Percentiles rank a stretch among this genome's conserved stretches.
Evolutionary conservation across 1,139 yeast genomes (phyloP).

Genomic region (Pichia sp.): DNA sequence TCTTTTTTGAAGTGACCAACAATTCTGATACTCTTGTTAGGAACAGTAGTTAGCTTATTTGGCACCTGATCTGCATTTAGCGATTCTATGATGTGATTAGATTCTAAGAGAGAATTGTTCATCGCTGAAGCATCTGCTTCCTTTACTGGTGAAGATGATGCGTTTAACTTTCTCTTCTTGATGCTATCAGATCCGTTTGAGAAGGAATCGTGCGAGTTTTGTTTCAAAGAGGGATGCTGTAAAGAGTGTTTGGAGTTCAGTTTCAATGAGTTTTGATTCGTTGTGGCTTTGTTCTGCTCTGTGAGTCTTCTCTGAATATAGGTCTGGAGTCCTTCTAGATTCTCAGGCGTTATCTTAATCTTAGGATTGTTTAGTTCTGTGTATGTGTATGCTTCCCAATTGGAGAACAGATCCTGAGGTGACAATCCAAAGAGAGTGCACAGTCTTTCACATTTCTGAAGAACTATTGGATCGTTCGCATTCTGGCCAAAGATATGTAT

Average conservation of each 20-base stretch:
- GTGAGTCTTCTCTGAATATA: constrained; percentile 55
- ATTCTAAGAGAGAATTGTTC: constrained; percentile 8
- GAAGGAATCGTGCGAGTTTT: too few species aligned
- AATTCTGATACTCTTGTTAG: constrained; percentile 35
- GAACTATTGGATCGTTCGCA: constrained; percentile 36
- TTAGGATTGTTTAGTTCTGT: constrained; percentile 9
- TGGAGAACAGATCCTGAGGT: constrained; percentile 65
- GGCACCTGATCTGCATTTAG: constrained; percentile 44
- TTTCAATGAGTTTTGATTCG: background rate
- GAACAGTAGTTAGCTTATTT: constrained; percentile 13
- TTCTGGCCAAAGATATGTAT: constrained; percentile 41
- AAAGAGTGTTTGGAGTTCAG: constrained; percentile 1
- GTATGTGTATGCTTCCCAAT: constrained; percentile 71
- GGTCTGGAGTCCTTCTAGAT: constrained; percentile 48
- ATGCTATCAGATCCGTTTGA: background rate
- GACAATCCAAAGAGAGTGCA: constrained; percentile 43
- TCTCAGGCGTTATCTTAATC: constrained; percentile 25
- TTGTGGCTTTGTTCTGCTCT: constrained; percentile 18
- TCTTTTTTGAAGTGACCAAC: constrained; percentile 63
- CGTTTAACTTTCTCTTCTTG: constrained; percentile 12
- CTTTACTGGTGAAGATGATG: constrained; percentile 15
- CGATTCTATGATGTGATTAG: constrained; percentile 54
- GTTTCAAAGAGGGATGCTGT: too few species aligned
- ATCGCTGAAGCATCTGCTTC: constrained; percentile 1
- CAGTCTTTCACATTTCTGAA: constrained; percentile 38